Evolutionary conservation across 1,284 basidiomycete genomes (phyloP), one percentile per base, ranked within the genome.

Genomic region (Cutaneotrichosporon sp.): DNA sequence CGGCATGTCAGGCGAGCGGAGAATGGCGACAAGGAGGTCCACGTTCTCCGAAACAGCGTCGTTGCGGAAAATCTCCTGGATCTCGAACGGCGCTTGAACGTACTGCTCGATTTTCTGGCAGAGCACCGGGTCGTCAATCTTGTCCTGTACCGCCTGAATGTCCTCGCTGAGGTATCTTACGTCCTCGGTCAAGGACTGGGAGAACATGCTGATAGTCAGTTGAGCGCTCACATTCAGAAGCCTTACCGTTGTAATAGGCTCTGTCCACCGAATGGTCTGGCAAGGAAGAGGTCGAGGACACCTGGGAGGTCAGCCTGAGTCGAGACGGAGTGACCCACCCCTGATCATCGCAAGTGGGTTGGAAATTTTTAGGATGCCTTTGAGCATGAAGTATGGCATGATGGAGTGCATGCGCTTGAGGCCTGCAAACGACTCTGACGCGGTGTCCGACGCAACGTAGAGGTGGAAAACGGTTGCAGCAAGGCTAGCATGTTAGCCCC

Each of bases 321-420:
- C 19, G 20, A 44, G 59, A 24, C 19, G 20, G 1, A 7, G 61
- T 62, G 54, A 73, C 83, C 32, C 27, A 31, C 42, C 42, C 9
- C 94, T 82, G 63, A 98, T 92, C 94, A 98, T 98, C 14, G 84
- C 83, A 61, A 98, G 86, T 1, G 94, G 94, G 72, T 97, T 99
- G 52, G 89, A 94, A 61, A 99, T 88, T 71, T 84, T 87, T 57
- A 99, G 77, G 17, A 92, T 87, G 6, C 89, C 82, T 71, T 92
- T 94, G 55, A 98, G 82, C 78, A 97, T 84, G 68, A 97, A 91
- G 75, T 99, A 99, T 3, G 94, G 94, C 90, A 98, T 97, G 54
- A 97, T 78, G 1, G 90, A 90, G 69, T 99, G 96, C 50, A 97
- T 83, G 37, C 93, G 83, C 76, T 97, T 98, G 59, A 99, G 76